Evolutionary conservation across 2,329 filamentous ascomycete genomes (phyloP), one percentile per base, ranked within the genome.

Genomic region (Paradendryphiella salina): DNA sequence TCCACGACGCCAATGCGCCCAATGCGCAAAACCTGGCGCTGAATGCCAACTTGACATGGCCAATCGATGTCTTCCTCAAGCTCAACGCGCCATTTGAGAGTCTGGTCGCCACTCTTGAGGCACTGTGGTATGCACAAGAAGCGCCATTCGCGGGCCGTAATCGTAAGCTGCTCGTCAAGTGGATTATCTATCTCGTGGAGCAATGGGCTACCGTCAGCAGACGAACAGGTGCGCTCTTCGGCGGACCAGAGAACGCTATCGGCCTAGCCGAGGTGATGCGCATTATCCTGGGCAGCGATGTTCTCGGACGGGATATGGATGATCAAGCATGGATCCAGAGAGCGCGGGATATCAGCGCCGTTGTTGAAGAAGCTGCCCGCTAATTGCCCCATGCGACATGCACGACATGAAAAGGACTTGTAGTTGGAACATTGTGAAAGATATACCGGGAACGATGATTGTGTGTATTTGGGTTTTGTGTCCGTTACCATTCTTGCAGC

Each of bases 111-210:
- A 80, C 85, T 1, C 74, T 89, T 8, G 86, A 89, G 66, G 75
- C 76, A 21, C 82, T 88, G 72, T 88, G 85, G 74, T 88, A 87
- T 70, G 81, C 81, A 31, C 83, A 86, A 56, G 82, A 87, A 61
- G 76, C 80, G 5, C 86, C 86, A 0, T 89, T 88, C 69, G 74
- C 79, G 29, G 83, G 82, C 4, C 70, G 75, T 3, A 63, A 83
- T 48, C 78, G 82, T 37, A 78, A 78, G 34, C 73, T 80, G 50
- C 76, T 89, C 5, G 82, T 82, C 2, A 77, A 78, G 20, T 84
- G 88, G 67, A 79, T 88, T 34, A 71, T 87, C 0, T 85, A 86
- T 60, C 72, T 85, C 3, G 76, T 85, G 3, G 75, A 80, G 49
- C 75, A 78, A 47, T 90, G 87, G 87, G 82, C 80, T 58, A 74